A percentile compares a stretch with the other conserved stretches of the same genome.
Conservation (phyloP, 768 basidiomycete genomes). For the Clathrus columnatus region DNA sequence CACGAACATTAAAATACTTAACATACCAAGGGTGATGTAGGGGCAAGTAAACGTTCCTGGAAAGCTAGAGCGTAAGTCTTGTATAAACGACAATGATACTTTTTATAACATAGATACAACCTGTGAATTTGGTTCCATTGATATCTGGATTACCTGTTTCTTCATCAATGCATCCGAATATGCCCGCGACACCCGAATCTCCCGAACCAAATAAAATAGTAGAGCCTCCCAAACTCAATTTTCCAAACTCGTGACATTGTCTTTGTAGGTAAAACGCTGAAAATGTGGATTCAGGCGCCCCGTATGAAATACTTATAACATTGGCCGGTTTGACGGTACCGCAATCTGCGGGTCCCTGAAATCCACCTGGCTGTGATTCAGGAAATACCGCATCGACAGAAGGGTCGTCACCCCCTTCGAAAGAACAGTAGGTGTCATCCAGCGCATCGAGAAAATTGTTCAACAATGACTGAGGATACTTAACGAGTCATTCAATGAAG, state of each 20-base stretch:
- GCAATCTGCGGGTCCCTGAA: slow-evolving; percentile 10
- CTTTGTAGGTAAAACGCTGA: slow-evolving; percentile 20
- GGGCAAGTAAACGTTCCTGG: too few relatives aligned
- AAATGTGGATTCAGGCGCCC: slow-evolving; percentile 15
- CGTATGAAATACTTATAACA: slow-evolving; percentile 18
- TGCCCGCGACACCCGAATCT: slow-evolving; percentile 35
- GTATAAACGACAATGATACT: too few relatives aligned
- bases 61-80: too few relatives aligned
- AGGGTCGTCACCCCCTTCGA: slow-evolving; percentile 19
- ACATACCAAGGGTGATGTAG: too few relatives aligned
- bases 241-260: slow-evolving; percentile 41
- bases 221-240: slow-evolving; percentile 40
- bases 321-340: slow-evolving; percentile 13
- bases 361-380: slow-evolving; percentile 6
- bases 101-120: too few relatives aligned
- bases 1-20: too few relatives aligned
- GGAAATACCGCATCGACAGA: slow-evolving; percentile 5
- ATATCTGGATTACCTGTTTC: slow-evolving; percentile 12
- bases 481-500: slow-evolving; percentile 36
- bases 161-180: slow-evolving; percentile 29
- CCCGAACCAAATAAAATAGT: slow-evolving; percentile 38
- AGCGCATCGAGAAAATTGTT: slow-evolving; percentile 26
- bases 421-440: slow-evolving; percentile 26
- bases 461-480: slow-evolving; percentile 10
- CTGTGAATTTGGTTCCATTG: slow-evolving; percentile 47